A percentile compares a stretch with the other conserved stretches of the same genome.
Conservation (phyloP, 2,329 filamentous ascomycete genomes). For the Cadophora sp. region DNA sequence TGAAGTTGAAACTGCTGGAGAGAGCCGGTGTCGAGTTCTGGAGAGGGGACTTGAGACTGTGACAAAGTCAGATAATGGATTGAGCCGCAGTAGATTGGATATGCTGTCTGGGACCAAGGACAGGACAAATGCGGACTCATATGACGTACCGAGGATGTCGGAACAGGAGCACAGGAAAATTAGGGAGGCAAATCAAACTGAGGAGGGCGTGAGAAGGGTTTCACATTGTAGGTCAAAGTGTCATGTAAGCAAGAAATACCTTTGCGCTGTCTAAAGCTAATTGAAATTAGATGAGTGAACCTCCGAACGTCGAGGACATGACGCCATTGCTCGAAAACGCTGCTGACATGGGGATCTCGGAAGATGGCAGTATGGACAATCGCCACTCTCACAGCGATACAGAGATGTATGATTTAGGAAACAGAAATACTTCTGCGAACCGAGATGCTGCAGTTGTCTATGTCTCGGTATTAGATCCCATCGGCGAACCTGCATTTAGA, state of each 20-base stretch:
- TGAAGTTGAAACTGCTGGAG: conserved; percentile 47
- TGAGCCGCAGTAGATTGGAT: conserved; percentile 55
- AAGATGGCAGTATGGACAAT: conserved; percentile 33
- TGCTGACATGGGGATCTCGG: conserved; percentile 30
- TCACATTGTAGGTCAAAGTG: conserved; percentile 20
- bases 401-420: conserved; percentile 17
- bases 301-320: conserved; percentile 18
- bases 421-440: not conserved
- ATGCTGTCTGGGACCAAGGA: conserved; percentile 39
- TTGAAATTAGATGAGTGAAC: not conserved
- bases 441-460: conserved; percentile 48
- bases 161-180: conserved; percentile 7
- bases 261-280: not conserved
- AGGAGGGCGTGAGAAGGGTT: conserved; percentile 26
- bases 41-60: conserved; percentile 53
- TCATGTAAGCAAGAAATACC: conserved; percentile 1
- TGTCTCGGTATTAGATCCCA: conserved; percentile 57
- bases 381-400: conserved; percentile 24
- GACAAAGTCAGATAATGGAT: conserved; percentile 53
- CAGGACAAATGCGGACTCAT: conserved; percentile 28
- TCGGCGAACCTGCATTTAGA: conserved; percentile 55
- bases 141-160: conserved; percentile 7
- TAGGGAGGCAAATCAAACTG: conserved; percentile 18
- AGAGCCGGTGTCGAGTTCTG: conserved; percentile 45
- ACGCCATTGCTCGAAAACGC: conserved; percentile 33